These are phyloP conservation scores for Neurospora pannonica DNA, from an alignment of 495 filamentous ascomycete genomes.

Conservation along the genomic window DNA sequence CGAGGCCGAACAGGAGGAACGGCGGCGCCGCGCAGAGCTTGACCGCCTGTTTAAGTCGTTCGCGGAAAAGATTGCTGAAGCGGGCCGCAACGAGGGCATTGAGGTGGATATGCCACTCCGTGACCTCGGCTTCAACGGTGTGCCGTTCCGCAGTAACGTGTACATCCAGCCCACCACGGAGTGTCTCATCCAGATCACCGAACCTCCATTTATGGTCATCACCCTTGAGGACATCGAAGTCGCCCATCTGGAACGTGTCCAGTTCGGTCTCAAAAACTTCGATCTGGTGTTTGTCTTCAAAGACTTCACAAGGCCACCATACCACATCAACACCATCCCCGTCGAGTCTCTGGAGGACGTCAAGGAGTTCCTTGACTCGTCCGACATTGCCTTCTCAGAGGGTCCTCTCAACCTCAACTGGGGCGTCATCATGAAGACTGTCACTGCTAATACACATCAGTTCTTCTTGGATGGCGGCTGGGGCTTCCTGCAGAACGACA, in stretches of 20 bases:
- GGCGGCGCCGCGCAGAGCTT: slow-evolving; percentile 77
- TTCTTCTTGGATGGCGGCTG: slow-evolving; percentile 96
- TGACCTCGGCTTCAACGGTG: slow-evolving; percentile 93
- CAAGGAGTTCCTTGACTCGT: slow-evolving; percentile 95
- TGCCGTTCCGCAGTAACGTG: slow-evolving; percentile 90
- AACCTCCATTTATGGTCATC: slow-evolving; percentile 91
- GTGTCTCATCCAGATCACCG: slow-evolving; percentile 94
- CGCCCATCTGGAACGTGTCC: slow-evolving; percentile 92
- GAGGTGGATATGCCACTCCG: slow-evolving; percentile 94
- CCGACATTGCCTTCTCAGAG: slow-evolving; percentile 89
- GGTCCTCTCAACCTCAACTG: slow-evolving; percentile 97
- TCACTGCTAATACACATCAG: slow-evolving; percentile 80
- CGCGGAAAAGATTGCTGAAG: slow-evolving; percentile 93
- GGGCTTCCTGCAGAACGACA: slow-evolving; percentile 83
- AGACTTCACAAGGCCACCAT: slow-evolving; percentile 78
- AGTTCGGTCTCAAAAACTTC: slow-evolving; percentile 98
- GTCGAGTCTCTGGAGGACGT: slow-evolving; percentile 90
- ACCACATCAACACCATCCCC: slow-evolving; percentile 96
- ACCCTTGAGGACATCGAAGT: slow-evolving; percentile 93
- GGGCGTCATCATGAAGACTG: slow-evolving; percentile 99
- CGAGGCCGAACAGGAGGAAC: slow-evolving; percentile 95
- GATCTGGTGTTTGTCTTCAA: slow-evolving; percentile 97
- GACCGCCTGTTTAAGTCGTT: slow-evolving; percentile 94
- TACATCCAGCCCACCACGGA: slow-evolving; percentile 93
- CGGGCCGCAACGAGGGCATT: slow-evolving; percentile 71